Evolutionary conservation across 2,329 filamentous ascomycete species (phyloP).

Genomic region (Cercospora berteroae): DNA sequence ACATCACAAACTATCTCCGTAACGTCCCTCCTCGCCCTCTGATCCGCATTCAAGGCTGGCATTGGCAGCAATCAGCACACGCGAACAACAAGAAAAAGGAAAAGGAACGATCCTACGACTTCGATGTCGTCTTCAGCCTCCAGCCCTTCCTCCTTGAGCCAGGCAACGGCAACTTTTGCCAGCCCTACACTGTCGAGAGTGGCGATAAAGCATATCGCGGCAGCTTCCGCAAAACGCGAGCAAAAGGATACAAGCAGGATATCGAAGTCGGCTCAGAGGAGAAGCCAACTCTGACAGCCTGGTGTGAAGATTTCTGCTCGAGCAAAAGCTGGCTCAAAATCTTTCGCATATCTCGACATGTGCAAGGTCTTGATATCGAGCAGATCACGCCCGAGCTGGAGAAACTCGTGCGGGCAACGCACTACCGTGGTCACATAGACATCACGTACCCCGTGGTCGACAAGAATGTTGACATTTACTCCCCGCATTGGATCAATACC

Average conservation of each 20-base stretch:
- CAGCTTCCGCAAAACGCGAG: constrained; percentile 55
- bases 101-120: constrained; percentile 31
- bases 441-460: constrained; percentile 62
- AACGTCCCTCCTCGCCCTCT: constrained; percentile 26
- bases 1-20: constrained; percentile 29
- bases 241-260: constrained; percentile 47
- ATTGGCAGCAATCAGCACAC: constrained; percentile 26
- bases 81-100: constrained; percentile 33
- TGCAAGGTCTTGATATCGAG: constrained; percentile 62
- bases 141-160: constrained; percentile 21
- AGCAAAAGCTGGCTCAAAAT: constrained; percentile 57
- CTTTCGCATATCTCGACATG: constrained; percentile 43
- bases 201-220: constrained; percentile 64
- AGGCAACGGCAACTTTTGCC: constrained; percentile 29
- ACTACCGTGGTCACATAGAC: constrained; percentile 62
- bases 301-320: constrained; percentile 67
- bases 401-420: constrained; percentile 60
- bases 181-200: constrained; percentile 52
- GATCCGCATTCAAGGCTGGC: constrained; percentile 32
- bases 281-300: constrained; percentile 53
- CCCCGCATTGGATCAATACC: constrained; percentile 59
- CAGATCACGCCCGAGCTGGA: constrained; percentile 54
- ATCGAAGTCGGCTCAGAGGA: constrained; percentile 45
- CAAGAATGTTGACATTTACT: constrained; percentile 61
- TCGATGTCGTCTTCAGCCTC: constrained; percentile 30